Base-by-base conservation (phyloP, 2,329 filamentous ascomycete species). In the Sarocladiaceae sp. region DNA sequence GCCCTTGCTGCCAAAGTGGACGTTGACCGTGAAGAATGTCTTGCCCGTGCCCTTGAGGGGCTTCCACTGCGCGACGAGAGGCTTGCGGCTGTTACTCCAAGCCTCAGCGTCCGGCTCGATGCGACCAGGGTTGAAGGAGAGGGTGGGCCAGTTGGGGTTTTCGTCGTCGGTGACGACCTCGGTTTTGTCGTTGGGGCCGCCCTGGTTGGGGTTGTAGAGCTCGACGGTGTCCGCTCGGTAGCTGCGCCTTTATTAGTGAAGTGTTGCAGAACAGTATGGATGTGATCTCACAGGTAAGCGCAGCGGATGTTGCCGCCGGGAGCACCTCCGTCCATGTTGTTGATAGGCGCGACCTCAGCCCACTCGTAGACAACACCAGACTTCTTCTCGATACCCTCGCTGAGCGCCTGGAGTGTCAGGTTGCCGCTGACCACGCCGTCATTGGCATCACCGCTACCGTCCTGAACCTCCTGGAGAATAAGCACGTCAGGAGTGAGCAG, bases 291-390 rank as follows among this genome's bases (percentile, higher is more conserved):
- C 10, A 88, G 68, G 62, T 85, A 88, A 0, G 81, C 82, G 37
- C 70, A 68, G 34, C 83, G 82, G 60, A 88, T 87, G 65, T 88
- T 87, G 29, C 82, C 82, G 12, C 83, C 83, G 2, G 80, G 78
- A 48, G 76, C 64, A 26, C 83, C 83, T 47, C 83, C 83, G 51
- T 86, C 81, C 49, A 72, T 53, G 59, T 75, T 69, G 57, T 85
- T 65, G 26, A 72, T 62, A 2, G 83, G 82, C 33, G 66, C 68
- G 45, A 87, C 72, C 50, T 80, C 73, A 21, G 72, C 66, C 55
- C 74, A 86, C 32, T 67, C 63, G 62, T 88, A 88, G 9, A 69
- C 60, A 2, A 74, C 66, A 19, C 72, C 73, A 29, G 65, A 68
- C 9, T 69, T 62, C 3, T 58, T 53, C 34, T 65, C 59, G 54